Conservation (phyloP, 192 early-diverging fungal species). For the Allomyces macrogynus region DNA sequence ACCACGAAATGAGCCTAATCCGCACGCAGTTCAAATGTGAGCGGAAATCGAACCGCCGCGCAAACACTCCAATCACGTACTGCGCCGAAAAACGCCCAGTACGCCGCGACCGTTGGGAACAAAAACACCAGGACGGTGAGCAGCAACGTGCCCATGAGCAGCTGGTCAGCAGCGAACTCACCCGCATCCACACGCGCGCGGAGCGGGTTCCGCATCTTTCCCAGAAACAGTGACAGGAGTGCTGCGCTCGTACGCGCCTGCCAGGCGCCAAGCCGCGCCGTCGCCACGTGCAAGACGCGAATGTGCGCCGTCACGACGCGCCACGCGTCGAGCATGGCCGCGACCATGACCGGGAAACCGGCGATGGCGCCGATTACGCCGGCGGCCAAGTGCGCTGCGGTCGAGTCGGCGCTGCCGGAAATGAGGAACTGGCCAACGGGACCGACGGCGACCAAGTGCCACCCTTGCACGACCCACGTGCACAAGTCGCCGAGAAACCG, state of each 20-base stretch:
- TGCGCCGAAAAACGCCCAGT: constrained; percentile 72
- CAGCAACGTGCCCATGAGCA: constrained; percentile 79
- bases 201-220: constrained; percentile 65
- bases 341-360: not conserved
- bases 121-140: constrained; percentile 84
- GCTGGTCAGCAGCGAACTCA: constrained; percentile 87
- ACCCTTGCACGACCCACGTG: constrained; percentile 63
- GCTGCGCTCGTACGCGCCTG: not conserved
- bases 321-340: not conserved
- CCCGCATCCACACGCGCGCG: constrained; percentile 81
- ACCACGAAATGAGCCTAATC: no score
- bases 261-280: not conserved
- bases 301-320: not conserved
- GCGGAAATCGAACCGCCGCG: no score
- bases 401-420: not conserved
- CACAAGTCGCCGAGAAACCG: constrained; percentile 81
- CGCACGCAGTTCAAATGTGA: no score
- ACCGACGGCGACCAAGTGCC: constrained; percentile 32
- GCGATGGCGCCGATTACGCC: constrained; percentile 2
- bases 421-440: not conserved
- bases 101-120: constrained; percentile 87
- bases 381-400: constrained; percentile 40
- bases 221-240: constrained; percentile 10
- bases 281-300: not conserved
- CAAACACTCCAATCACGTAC: constrained; percentile 33